A percentile compares a stretch with the other conserved stretches of the same genome.
Evolutionary conservation across 2,329 filamentous ascomycete species (phyloP).

Genomic region (Sporothrix dimorphospora): DNA sequence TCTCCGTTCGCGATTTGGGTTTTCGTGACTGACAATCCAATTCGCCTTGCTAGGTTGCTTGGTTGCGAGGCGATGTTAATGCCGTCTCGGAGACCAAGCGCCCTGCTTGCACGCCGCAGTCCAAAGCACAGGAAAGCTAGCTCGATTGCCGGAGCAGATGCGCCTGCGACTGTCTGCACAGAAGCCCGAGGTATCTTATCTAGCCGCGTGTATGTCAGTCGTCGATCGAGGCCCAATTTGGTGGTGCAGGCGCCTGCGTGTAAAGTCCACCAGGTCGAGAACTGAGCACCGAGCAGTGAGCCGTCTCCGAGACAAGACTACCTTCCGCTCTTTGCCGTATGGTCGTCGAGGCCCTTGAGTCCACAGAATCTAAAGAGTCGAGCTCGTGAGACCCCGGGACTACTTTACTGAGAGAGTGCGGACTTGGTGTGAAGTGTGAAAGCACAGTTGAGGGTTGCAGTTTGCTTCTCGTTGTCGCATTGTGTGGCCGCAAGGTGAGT

Average conservation of each 20-base stretch:
- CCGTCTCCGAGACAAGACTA: neutral
- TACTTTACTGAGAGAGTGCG: neutral
- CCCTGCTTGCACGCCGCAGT: neutral
- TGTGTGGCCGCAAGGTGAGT: conserved; percentile 22
- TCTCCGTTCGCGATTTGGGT: neutral
- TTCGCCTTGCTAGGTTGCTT: neutral
- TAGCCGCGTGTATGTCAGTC: neutral
- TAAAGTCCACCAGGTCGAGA: neutral
- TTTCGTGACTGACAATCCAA: neutral
- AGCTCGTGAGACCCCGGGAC: neutral
- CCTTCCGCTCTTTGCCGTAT: neutral
- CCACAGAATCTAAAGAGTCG: neutral
- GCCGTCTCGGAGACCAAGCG: neutral
- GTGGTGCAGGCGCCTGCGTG: neutral
- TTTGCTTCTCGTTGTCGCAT: conserved; percentile 10
- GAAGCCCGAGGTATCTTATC: neutral
- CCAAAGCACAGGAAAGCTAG: neutral
- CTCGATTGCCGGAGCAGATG: neutral
- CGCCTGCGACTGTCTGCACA: neutral
- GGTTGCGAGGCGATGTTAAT: neutral
- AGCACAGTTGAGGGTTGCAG: neutral
- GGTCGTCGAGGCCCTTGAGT: neutral
- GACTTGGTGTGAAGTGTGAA: neutral
- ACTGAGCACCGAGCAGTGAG: neutral
- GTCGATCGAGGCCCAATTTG: neutral